These are phyloP conservation scores for Neophaeococcomyces mojaviensis DNA, from an alignment of 2,329 filamentous ascomycete genomes.

Conservation along the genomic window DNA sequence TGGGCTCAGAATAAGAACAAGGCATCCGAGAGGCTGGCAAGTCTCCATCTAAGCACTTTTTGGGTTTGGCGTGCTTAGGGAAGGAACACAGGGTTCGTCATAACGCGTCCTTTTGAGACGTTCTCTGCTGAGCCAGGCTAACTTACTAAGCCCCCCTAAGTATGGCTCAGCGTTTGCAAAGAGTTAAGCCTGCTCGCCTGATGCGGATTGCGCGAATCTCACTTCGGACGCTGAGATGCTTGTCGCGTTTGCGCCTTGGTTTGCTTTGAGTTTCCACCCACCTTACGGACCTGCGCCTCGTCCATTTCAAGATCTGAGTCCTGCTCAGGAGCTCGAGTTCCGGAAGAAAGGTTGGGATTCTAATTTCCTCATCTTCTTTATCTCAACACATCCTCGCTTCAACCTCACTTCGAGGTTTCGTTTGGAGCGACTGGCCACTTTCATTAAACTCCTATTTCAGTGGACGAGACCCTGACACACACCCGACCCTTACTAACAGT, in stretches of 20 bases:
- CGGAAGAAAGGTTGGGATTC: constrained; percentile 5
- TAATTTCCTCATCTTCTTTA: neutral
- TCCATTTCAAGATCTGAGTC: constrained; percentile 6
- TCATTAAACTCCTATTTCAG: constrained; percentile 1
- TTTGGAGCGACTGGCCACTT: neutral
- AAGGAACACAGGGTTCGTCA: neutral
- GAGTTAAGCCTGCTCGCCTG: neutral
- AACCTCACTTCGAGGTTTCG: neutral
- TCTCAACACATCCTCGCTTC: neutral
- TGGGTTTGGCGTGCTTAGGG: neutral
- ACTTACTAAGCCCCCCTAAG: constrained; percentile 1
- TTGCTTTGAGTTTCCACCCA: neutral
- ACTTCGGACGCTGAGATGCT: neutral
- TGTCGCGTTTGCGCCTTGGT: neutral
- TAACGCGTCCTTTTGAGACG: neutral
- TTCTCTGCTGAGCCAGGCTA: neutral
- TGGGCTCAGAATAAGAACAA: neutral
- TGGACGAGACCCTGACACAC: neutral
- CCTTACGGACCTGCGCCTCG: constrained; percentile 9
- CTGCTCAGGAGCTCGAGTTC: neutral
- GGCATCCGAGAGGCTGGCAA: neutral
- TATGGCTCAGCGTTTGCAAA: neutral
- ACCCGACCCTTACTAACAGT: too few relatives aligned
- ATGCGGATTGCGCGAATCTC: neutral
- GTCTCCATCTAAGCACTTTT: neutral